These are phyloP conservation scores for Pestalotiopsis sp. DNA, from an alignment of 2,329 filamentous ascomycete genomes.

Conservation along the genomic window DNA sequence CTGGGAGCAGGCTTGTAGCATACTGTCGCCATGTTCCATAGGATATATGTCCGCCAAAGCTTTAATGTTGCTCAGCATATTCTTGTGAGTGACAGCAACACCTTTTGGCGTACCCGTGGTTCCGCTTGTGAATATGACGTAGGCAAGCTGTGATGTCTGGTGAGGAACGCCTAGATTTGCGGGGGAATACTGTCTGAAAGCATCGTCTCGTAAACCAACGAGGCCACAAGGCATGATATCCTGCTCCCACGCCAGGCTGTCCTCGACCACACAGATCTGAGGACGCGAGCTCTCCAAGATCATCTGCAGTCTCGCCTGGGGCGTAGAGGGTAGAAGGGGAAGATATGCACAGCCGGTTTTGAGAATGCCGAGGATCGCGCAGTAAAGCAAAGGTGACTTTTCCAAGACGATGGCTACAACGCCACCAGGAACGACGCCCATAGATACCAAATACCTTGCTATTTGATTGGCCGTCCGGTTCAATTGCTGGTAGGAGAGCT, in stretches of 20 bases:
- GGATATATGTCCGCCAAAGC: constrained; percentile 70
- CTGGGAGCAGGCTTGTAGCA: constrained; percentile 83
- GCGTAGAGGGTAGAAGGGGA: constrained; percentile 76
- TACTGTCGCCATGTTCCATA: constrained; percentile 49
- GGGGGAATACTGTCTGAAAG: constrained; percentile 30
- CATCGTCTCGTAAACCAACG: constrained; percentile 36
- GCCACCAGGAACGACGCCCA: constrained; percentile 51
- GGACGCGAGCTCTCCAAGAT: constrained; percentile 66
- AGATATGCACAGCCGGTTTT: constrained; percentile 80
- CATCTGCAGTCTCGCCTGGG: constrained; percentile 57
- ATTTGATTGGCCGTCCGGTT: constrained; percentile 67
- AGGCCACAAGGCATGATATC: constrained; percentile 21
- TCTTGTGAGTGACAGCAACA: constrained; percentile 75
- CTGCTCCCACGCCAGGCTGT: constrained; percentile 21
- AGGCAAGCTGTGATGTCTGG: constrained; percentile 61
- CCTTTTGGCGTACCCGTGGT: constrained; percentile 82
- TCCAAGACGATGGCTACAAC: constrained; percentile 77
- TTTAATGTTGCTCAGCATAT: constrained; percentile 76
- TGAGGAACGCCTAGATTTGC: constrained; percentile 40
- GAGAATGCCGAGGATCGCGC: constrained; percentile 71
- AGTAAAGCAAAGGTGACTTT: constrained; percentile 74
- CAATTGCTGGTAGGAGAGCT: constrained; percentile 66
- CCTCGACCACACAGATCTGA: constrained; percentile 45
- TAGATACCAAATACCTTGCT: constrained; percentile 55
- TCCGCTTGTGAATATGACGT: constrained; percentile 82